phyloP scores from a whole-genome alignment of 1,139 yeast genomes.

The Saccharomyces hybrid region DNA sequence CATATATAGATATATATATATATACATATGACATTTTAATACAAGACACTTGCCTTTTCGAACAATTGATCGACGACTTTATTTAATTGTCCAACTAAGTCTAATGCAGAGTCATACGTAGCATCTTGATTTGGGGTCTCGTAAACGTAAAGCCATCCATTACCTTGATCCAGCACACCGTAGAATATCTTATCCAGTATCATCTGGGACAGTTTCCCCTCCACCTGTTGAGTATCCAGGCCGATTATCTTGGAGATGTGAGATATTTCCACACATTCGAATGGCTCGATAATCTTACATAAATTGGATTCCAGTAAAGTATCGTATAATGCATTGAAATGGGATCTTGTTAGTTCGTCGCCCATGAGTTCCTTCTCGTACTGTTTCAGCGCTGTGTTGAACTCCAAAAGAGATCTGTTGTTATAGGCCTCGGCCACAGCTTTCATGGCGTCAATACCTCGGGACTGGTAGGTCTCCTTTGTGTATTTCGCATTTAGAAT shows the following conservation, averaged over 20 bases:
- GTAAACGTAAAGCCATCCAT: slow-evolving; percentile 91
- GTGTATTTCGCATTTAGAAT: slow-evolving; percentile 75
- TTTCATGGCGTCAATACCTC: slow-evolving; percentile 82
- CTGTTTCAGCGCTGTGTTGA: slow-evolving; percentile 67
- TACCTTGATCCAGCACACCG: slow-evolving; percentile 97
- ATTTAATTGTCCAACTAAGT: slow-evolving; percentile 79
- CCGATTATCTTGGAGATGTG: slow-evolving; percentile 88
- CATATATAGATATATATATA: background rate
- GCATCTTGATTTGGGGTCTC: slow-evolving; percentile 87
- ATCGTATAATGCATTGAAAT: slow-evolving; percentile 88
- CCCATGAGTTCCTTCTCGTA: slow-evolving; percentile 72
- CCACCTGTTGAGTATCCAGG: slow-evolving; percentile 80
- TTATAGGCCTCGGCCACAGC: slow-evolving; percentile 86
- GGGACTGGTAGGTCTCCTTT: slow-evolving; percentile 61
- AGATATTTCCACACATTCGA: slow-evolving; percentile 84
- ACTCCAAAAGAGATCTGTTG: slow-evolving; percentile 83
- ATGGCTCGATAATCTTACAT: slow-evolving; percentile 92
- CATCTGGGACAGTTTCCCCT: slow-evolving; percentile 94
- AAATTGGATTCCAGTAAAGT: slow-evolving; percentile 87
- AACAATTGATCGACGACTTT: slow-evolving; percentile 84
- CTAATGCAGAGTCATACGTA: slow-evolving; percentile 81
- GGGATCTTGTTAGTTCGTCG: slow-evolving; percentile 85
- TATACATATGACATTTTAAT: slow-evolving; percentile 30
- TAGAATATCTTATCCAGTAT: slow-evolving; percentile 87
- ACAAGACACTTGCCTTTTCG: slow-evolving; percentile 82